Percentiles rank a stretch among this genome's conserved stretches.
phyloP scores from a whole-genome alignment of 1,284 basidiomycete species.

The Agroathelia rolfsii region DNA sequence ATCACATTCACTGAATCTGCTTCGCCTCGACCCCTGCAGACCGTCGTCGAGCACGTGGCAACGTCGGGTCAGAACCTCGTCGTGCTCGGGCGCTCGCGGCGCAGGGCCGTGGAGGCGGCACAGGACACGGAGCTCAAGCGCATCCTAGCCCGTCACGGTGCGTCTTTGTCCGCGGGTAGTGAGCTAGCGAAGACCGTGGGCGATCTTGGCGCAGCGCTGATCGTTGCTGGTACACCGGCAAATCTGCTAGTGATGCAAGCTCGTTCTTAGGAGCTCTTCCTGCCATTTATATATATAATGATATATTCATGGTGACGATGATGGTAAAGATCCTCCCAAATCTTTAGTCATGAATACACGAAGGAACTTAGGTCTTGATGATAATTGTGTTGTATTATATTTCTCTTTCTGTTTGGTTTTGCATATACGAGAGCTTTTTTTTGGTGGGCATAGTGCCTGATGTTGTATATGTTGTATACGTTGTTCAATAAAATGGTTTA shows the following conservation, averaged over 20 bases:
- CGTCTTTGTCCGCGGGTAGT: conserved; percentile 36
- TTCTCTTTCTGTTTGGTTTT: no score
- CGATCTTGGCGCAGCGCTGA: conserved; percentile 59
- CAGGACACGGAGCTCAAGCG: conserved; percentile 46
- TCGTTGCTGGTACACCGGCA: conserved; percentile 39
- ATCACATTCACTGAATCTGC: conserved; percentile 42
- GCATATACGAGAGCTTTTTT: no score
- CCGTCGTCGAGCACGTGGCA: conserved; percentile 34
- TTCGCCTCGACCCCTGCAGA: conserved; percentile 45
- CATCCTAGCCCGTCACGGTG: conserved; percentile 38
- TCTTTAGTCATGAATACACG: no score
- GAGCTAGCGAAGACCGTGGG: conserved; percentile 70
- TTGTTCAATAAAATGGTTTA: no score
- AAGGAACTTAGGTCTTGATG: no score
- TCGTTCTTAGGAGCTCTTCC: conserved; percentile 12
- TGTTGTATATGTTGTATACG: no score
- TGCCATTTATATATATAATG: no score
- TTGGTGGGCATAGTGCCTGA: no score
- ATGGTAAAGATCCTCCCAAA: no score
- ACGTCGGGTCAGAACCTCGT: conserved; percentile 31
- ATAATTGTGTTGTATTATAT: no score
- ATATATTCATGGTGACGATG: no score
- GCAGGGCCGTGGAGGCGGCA: conserved; percentile 51
- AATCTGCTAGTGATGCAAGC: conserved; percentile 60
- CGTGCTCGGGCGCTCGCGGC: conserved; percentile 65